Base-by-base conservation (phyloP, 345 rosid genomes). In the Salix purpurea region DNA sequence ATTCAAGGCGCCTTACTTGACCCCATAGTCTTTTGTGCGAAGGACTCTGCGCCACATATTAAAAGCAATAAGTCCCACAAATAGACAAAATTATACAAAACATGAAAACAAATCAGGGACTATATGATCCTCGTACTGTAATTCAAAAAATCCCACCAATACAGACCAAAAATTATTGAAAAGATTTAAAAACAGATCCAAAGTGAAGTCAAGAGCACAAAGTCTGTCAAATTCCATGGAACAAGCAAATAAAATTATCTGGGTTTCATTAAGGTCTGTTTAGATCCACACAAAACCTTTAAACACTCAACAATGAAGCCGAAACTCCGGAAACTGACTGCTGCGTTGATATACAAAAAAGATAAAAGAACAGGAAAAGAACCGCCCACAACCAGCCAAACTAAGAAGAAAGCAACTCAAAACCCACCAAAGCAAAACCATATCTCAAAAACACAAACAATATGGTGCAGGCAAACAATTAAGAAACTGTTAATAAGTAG, bases 1-100 rank as follows among this genome's bases (percentile, higher is more conserved):
- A 76, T 72, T 96, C 96, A 54, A 96, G 84, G 75, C 72, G 86
- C 85, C 89, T 85, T 4, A 90, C 93, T 19, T 91, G 94, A 78
- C 96, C 94, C 99, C 98, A 96, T 37, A 93, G 81, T 82, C 97
- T 89, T 85, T 92, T 88, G 70, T 92, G 86, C 83, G 87, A 58
- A 78, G 96, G 88, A 48, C 87, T 84, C 98, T 96, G 87, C 76
- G 77, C 62, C 84, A 79, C 65, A 72, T 75, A 81, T 67, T 52
- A 40, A 67, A 16, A 46, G 54, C 28, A 78, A 24, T 65, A 71
- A 36, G 60, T 21, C 72, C 76, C 73, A 75, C 28, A 76, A 54
- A 40, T 23, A 68, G 21, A 67, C 32, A 67, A 48, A 7, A 44
- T 9, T 40, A 21, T 30, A 18, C 21, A 67, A 67, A 67, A 78